Conservation (phyloP, 768 basidiomycete species). For the Lactarius indigo region DNA sequence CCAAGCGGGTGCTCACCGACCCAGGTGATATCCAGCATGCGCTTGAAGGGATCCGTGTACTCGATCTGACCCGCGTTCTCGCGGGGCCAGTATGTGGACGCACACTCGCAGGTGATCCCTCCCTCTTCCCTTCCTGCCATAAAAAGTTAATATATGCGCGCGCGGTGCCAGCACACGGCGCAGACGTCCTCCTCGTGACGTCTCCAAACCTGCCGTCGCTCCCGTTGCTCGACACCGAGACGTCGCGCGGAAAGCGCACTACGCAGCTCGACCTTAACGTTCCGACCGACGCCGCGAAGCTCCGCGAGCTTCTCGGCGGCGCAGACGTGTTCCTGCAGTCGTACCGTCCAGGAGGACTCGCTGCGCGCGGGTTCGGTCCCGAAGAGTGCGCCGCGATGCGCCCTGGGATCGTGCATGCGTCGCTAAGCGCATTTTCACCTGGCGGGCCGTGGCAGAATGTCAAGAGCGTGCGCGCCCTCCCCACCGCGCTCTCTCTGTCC, state of each 20-base stretch:
- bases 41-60: constrained; percentile 47
- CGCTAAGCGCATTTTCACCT: constrained; percentile 54
- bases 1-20: constrained; percentile 31
- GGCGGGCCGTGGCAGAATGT: constrained; percentile 53
- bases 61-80: constrained; percentile 59
- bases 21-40: constrained; percentile 30
- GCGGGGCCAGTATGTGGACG: constrained; percentile 57
- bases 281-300: constrained; percentile 32
- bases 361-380: constrained; percentile 46
- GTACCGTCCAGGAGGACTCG: constrained; percentile 52
- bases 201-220: constrained; percentile 52
- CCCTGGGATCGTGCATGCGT: constrained; percentile 53
- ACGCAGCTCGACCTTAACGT: constrained; percentile 52
- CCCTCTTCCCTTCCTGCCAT: neutral
- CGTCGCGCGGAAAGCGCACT: constrained; percentile 60
- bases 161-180: constrained; percentile 45
- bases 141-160: neutral
- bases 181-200: constrained; percentile 53
- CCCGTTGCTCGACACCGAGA: constrained; percentile 52
- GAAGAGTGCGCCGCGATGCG: constrained; percentile 36
- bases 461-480: constrained; percentile 42
- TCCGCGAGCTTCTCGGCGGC: constrained; percentile 38
- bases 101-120: constrained; percentile 47
- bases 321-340: constrained; percentile 61
- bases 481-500: no score